phyloP scores from a whole-genome alignment of 805 yeast genomes.

The Yarrowia sp. region DNA sequence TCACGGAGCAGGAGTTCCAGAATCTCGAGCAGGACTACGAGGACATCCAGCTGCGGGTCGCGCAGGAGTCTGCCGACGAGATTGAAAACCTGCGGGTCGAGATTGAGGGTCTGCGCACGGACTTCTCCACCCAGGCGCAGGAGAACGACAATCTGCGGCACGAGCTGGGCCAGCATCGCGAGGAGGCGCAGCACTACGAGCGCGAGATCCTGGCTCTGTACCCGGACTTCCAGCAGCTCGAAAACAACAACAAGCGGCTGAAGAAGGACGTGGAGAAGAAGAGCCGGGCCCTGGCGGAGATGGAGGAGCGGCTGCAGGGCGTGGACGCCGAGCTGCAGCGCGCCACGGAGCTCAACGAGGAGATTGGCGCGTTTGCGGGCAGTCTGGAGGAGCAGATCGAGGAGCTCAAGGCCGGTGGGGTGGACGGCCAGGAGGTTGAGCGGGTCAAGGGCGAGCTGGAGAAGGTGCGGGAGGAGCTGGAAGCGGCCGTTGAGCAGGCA shows the following conservation, averaged over 20 bases:
- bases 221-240: slow-evolving; percentile 11
- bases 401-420: neutral
- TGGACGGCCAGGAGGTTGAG: slow-evolving; percentile 1
- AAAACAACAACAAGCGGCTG: slow-evolving; percentile 16
- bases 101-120: neutral
- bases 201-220: slow-evolving; percentile 10
- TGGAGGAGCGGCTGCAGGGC: neutral
- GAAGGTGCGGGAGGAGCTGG: neutral
- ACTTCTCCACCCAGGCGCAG: neutral
- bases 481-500: neutral
- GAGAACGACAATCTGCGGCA: neutral
- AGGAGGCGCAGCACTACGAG: slow-evolving; percentile 11
- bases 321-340: slow-evolving; percentile 12
- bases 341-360: slow-evolving; percentile 18
- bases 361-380: neutral
- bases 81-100: neutral
- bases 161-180: slow-evolving; percentile 6
- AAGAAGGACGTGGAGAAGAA: slow-evolving; percentile 10
- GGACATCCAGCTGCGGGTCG: neutral
- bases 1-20: slow-evolving; percentile 15
- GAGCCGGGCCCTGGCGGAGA: neutral
- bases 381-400: slow-evolving; percentile 5
- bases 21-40: slow-evolving; percentile 22
- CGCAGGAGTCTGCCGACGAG: slow-evolving; percentile 10
- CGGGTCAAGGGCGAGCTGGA: slow-evolving; percentile 2